phyloP scores from a whole-genome alignment of 148 eudicot genomes.

The Dianthus caryophyllus region DNA sequence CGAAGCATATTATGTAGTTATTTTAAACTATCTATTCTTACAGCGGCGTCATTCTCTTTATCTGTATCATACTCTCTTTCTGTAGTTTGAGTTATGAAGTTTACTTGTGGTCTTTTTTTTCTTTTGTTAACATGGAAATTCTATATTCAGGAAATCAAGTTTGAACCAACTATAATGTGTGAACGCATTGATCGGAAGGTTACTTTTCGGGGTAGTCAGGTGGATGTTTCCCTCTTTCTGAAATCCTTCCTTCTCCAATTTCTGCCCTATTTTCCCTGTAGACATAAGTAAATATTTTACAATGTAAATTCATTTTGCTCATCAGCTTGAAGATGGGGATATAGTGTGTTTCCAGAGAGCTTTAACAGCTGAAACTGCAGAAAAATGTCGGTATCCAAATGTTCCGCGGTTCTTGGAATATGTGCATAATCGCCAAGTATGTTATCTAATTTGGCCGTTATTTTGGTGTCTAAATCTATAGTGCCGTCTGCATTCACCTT shows the following conservation, averaged over 20 bases:
- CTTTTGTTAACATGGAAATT: background rate
- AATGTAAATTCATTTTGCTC: background rate
- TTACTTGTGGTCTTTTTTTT: background rate
- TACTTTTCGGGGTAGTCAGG: slow-evolving; percentile 58
- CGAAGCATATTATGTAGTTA: background rate
- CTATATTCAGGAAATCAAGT: slow-evolving; percentile 60
- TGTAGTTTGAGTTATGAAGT: background rate
- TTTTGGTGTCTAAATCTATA: background rate
- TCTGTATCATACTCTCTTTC: background rate
- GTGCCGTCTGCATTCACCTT: background rate
- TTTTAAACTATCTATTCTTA: background rate
- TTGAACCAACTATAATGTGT: slow-evolving; percentile 72
- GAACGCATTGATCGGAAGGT: slow-evolving; percentile 55
- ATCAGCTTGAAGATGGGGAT: slow-evolving; percentile 79
- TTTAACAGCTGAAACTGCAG: slow-evolving; percentile 34
- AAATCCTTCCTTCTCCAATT: background rate
- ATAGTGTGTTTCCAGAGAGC: slow-evolving; percentile 67
- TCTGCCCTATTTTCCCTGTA: background rate
- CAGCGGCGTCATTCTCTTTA: background rate
- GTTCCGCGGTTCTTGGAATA: slow-evolving; percentile 67
- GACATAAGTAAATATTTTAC: background rate
- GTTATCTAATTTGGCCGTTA: slow-evolving; percentile 9
- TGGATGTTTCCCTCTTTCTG: slow-evolving; percentile 10
- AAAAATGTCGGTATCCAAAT: slow-evolving; percentile 50
- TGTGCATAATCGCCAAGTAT: slow-evolving; percentile 70